Evolutionary conservation across 1,284 basidiomycete genomes (phyloP).

Genomic region (Tremellales sp.): DNA sequence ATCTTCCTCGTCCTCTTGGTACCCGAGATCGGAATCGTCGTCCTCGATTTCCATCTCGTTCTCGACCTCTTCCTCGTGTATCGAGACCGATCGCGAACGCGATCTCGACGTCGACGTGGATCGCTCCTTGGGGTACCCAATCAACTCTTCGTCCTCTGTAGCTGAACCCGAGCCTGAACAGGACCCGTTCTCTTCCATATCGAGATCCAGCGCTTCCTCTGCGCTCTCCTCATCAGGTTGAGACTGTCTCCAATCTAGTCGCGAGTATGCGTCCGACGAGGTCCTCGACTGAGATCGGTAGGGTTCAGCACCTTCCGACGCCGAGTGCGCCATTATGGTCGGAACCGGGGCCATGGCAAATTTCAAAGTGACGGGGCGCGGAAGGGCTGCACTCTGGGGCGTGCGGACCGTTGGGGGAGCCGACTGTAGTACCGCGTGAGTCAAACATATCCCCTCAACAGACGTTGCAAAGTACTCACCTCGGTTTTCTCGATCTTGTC

Average conservation of each 20-base stretch:
- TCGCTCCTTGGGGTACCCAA: neutral
- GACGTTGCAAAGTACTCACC: neutral
- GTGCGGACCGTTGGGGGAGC: neutral
- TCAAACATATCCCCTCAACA: neutral
- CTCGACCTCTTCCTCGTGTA: neutral
- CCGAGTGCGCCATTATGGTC: neutral
- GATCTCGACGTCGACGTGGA: too few relatives aligned
- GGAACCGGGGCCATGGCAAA: constrained; percentile 25
- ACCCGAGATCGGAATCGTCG: constrained; percentile 24
- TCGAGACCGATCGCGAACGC: neutral
- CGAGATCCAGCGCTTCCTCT: constrained; percentile 1
- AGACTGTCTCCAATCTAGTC: constrained; percentile 3
- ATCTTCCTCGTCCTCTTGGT: constrained; percentile 38
- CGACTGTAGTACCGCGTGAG: constrained; percentile 2
- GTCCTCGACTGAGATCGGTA: too few relatives aligned
- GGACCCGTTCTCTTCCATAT: constrained; percentile 1
- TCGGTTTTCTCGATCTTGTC: constrained; percentile 9
- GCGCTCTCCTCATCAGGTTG: neutral
- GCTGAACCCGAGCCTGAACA: neutral
- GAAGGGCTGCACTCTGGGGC: constrained; percentile 1
- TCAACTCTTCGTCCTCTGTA: constrained; percentile 5
- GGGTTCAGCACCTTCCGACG: neutral
- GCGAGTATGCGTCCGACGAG: constrained; percentile 4
- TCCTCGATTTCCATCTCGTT: constrained; percentile 4
- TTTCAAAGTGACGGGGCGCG: constrained; percentile 17